These are phyloP conservation scores for Podaxis mareebaensis DNA, from an alignment of 768 basidiomycete species.

Conservation along the genomic window DNA sequence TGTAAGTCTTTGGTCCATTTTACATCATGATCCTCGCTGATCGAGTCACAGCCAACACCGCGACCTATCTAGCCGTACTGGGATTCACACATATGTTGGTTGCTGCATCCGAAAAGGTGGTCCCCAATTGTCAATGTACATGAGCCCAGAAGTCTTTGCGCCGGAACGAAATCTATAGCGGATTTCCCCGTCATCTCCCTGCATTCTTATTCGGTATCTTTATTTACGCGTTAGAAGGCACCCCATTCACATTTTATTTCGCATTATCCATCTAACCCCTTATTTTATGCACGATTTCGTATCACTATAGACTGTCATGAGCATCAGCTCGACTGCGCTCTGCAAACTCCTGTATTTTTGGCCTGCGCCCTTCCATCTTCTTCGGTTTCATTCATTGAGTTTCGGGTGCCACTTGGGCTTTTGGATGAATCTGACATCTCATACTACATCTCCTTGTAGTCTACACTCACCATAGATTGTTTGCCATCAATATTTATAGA, in stretches of 20 bases:
- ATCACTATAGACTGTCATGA: background rate
- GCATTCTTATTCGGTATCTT: background rate
- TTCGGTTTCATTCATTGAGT: background rate
- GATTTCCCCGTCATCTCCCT: background rate
- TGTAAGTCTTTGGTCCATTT: conserved; percentile 15
- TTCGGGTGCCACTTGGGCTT: background rate
- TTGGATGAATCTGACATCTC: background rate
- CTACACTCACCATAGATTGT: background rate
- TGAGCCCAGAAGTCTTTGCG: conserved; percentile 22
- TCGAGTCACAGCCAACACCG: conserved; percentile 15
- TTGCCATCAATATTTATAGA: background rate
- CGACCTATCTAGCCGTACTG: conserved; percentile 19
- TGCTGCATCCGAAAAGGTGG: conserved; percentile 19
- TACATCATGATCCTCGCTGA: background rate
- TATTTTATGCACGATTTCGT: background rate
- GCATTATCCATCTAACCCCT: background rate
- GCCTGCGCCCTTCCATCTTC: background rate
- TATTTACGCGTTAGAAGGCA: background rate
- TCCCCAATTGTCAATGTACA: conserved; percentile 22
- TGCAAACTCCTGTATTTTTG: conserved; percentile 1
- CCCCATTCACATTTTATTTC: background rate
- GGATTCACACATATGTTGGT: conserved; percentile 23
- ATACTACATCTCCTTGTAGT: background rate
- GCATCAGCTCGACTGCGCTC: background rate
- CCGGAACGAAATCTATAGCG: conserved; percentile 8